A percentile compares a stretch with the other conserved stretches of the same genome.
phyloP scores from a whole-genome alignment of 148 eudicot species.

The Rhododendron vialii region DNA sequence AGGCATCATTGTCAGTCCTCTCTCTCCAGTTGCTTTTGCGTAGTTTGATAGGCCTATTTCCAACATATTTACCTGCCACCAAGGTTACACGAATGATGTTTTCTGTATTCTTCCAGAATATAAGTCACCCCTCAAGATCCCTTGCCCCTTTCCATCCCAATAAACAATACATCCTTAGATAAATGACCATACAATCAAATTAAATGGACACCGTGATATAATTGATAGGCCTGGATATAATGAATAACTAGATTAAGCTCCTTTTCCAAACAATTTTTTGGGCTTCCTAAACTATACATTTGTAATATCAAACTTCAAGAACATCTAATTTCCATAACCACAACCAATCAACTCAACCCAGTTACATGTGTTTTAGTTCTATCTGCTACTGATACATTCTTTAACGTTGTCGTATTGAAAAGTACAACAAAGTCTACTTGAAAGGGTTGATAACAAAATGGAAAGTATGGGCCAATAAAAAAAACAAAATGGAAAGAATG shows the following conservation, averaged over 20 bases:
- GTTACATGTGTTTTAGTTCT: background rate
- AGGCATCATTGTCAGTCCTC: conserved; percentile 77
- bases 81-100: background rate
- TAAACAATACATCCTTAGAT: background rate
- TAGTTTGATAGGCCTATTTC: conserved; percentile 91
- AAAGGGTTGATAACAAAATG: background rate
- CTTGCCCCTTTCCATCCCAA: background rate
- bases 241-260: background rate
- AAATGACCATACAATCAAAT: background rate
- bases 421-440: background rate
- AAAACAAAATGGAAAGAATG: background rate
- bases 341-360: background rate
- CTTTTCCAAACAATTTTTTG: background rate
- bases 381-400: background rate
- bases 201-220: background rate
- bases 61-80: conserved; percentile 83
- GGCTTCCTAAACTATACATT: background rate
- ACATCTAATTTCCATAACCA: background rate
- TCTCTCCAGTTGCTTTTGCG: conserved; percentile 97
- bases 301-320: background rate
- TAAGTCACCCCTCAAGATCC: background rate
- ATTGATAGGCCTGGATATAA: background rate
- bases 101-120: background rate
- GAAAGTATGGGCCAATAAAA: background rate
- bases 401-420: background rate